These are phyloP conservation scores for Corinectria fuckeliana DNA, from an alignment of 2,329 filamentous ascomycete species.

Conservation along the genomic window DNA sequence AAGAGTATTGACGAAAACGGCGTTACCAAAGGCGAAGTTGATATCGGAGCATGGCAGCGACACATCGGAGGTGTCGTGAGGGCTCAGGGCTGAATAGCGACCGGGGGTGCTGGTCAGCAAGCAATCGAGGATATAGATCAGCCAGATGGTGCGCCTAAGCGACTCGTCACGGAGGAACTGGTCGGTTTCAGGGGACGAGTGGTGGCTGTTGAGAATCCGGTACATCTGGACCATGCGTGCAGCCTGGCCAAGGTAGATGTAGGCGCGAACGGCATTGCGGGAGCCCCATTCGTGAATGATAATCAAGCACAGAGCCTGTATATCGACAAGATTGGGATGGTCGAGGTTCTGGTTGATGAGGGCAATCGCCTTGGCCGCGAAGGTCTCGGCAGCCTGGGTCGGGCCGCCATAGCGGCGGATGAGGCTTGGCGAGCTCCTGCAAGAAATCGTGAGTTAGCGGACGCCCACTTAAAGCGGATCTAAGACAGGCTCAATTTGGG, in stretches of 20 bases:
- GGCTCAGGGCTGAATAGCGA: conserved; percentile 62
- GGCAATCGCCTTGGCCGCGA: conserved; percentile 63
- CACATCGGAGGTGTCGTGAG: conserved; percentile 61
- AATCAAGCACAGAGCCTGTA: conserved; percentile 66
- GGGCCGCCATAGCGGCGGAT: conserved; percentile 66
- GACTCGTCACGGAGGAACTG: conserved; percentile 68
- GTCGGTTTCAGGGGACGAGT: conserved; percentile 58
- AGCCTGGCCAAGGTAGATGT: conserved; percentile 68
- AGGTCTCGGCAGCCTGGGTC: conserved; percentile 63
- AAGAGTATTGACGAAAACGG: conserved; percentile 64
- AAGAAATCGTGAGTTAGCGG: conserved; percentile 20
- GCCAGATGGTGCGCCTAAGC: conserved; percentile 66
- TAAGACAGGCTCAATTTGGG: conserved; percentile 8
- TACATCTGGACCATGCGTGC: conserved; percentile 71
- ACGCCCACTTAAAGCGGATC: neutral
- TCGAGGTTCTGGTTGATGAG: conserved; percentile 65
- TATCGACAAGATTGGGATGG: conserved; percentile 65
- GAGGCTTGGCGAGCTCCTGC: conserved; percentile 61
- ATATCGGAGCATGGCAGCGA: conserved; percentile 66
- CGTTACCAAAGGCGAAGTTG: conserved; percentile 68
- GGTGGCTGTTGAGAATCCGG: conserved; percentile 63
- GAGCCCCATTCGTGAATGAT: conserved; percentile 70
- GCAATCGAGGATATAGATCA: conserved; percentile 68
- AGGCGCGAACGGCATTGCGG: conserved; percentile 66
- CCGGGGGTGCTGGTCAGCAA: conserved; percentile 67